Percentiles rank a stretch among this genome's conserved stretches.
Conservation (phyloP, 2,329 filamentous ascomycete genomes). For the Cladobotryum protrusum region DNA sequence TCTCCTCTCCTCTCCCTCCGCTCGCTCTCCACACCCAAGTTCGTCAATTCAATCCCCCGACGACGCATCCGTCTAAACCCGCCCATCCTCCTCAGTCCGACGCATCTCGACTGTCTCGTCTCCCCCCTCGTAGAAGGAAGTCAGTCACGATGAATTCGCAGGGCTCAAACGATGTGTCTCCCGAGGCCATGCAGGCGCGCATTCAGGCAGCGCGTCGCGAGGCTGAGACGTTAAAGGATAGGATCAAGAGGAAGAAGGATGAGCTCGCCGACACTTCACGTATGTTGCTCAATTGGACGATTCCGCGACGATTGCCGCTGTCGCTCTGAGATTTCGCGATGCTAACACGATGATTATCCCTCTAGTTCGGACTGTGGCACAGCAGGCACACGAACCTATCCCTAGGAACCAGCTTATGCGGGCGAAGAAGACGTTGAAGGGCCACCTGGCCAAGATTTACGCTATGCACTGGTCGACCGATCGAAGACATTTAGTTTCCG, state of each 20-base stretch:
- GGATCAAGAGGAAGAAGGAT: constrained; percentile 99
- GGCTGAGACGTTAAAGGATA: constrained; percentile 94
- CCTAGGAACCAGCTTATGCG: constrained; percentile 93
- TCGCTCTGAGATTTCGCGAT: constrained; percentile 6
- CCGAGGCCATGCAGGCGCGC: constrained; percentile 83
- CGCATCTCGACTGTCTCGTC: constrained; percentile 12
- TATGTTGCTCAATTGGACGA: constrained; percentile 48
- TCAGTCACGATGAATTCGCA: constrained; percentile 47
- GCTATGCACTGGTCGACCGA: constrained; percentile 99
- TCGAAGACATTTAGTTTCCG: constrained; percentile 91
- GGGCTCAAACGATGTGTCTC: constrained; percentile 57
- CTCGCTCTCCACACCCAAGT: constrained; percentile 26
- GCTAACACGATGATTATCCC: constrained; percentile 18
- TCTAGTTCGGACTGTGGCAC: constrained; percentile 77
- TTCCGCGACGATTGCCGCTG: constrained; percentile 5
- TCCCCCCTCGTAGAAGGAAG: constrained; percentile 4
- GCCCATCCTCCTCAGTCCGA: constrained; percentile 11
- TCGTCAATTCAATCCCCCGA: constrained; percentile 22
- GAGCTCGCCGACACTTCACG: constrained; percentile 95
- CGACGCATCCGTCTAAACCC: constrained; percentile 15
- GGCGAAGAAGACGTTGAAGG: constrained; percentile 92
- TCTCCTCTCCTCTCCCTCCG: constrained; percentile 22
- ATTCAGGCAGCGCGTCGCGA: constrained; percentile 91
- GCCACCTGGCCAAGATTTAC: constrained; percentile 98
- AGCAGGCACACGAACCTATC: constrained; percentile 85